phyloP scores from a whole-genome alignment of 192 early-diverging fungal species.

The Rhizophagus clarus region DNA sequence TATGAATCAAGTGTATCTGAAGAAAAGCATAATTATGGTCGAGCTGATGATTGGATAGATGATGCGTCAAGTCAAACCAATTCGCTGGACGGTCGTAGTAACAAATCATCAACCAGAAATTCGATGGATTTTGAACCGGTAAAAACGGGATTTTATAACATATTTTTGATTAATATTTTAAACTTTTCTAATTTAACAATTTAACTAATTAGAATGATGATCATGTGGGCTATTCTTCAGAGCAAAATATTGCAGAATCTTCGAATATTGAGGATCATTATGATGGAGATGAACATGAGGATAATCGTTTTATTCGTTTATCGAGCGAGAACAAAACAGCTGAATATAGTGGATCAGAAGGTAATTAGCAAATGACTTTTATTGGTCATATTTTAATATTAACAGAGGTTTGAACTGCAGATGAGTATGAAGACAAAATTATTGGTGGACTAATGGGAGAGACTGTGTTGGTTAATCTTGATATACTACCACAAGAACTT shows the following conservation, averaged over 20 bases:
- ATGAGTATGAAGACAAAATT: background rate
- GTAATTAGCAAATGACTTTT: background rate
- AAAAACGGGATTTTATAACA: background rate
- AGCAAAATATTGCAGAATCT: background rate
- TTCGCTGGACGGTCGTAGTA: background rate
- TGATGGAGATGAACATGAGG: background rate
- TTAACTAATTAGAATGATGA: background rate
- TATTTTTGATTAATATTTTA: background rate
- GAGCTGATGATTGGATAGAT: background rate
- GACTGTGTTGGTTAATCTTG: constrained; percentile 3
- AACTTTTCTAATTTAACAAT: background rate
- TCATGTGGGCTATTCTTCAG: background rate
- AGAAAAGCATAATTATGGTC: background rate
- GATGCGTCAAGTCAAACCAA: background rate
- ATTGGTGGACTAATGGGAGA: background rate
- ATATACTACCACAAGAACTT: constrained; percentile 1
- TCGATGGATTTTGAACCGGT: background rate
- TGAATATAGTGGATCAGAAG: background rate
- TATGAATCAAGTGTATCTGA: background rate
- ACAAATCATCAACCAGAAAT: background rate
- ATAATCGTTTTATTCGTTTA: background rate
- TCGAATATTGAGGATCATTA: background rate
- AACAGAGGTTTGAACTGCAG: background rate
- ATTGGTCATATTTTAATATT: background rate
- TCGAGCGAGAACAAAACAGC: background rate